These are phyloP conservation scores for Pyrenophora tritici-repentis DNA, from an alignment of 2,329 filamentous ascomycete genomes.

Conservation along the genomic window DNA sequence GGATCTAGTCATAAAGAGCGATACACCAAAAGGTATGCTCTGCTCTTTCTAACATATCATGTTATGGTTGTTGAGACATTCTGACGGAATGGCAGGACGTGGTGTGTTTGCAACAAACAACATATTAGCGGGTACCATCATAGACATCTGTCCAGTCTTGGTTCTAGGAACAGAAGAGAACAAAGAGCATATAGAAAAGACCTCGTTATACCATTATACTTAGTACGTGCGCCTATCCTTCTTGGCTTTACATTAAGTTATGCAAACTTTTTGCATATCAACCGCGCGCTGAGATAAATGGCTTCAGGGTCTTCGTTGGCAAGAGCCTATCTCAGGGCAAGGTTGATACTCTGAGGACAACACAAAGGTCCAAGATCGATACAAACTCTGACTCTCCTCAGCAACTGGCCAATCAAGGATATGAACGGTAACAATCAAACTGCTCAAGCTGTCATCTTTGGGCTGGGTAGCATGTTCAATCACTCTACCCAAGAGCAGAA, in stretches of 20 bases:
- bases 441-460: constrained; percentile 60
- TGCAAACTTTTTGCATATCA: too few relatives aligned
- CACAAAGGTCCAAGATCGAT: background rate
- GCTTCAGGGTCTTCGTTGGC: background rate
- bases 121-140: constrained; percentile 55
- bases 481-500: constrained; percentile 59
- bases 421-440: constrained; percentile 35
- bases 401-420: constrained; percentile 51
- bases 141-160: constrained; percentile 60
- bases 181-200: constrained; percentile 55
- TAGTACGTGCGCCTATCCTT: constrained; percentile 49
- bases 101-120: constrained; percentile 56
- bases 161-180: constrained; percentile 56
- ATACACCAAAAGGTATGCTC: constrained; percentile 58
- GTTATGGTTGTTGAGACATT: background rate
- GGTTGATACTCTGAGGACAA: background rate
- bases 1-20: constrained; percentile 50
- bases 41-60: background rate
- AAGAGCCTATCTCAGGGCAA: background rate
- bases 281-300: background rate
- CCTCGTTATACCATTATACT: constrained; percentile 60
- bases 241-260: too few relatives aligned
- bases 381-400: constrained; percentile 22
- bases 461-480: constrained; percentile 64
- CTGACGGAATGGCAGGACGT: constrained; percentile 46